These are phyloP conservation scores for Monosporascus sp. DNA, from an alignment of 2,329 filamentous ascomycete genomes.

Conservation along the genomic window DNA sequence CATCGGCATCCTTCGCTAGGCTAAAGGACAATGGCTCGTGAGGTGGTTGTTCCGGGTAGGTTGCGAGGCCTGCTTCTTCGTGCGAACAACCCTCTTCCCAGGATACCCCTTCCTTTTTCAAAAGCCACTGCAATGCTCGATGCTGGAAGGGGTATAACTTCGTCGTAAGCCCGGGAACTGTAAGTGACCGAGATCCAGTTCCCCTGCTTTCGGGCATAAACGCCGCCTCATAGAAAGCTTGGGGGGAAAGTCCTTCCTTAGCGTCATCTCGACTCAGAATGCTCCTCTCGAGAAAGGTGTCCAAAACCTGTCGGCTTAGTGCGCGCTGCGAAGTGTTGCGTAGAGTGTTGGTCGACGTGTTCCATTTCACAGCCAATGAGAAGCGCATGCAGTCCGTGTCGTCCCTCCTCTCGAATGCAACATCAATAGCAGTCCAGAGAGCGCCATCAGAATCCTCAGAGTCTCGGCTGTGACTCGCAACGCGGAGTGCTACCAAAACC, in stretches of 20 bases:
- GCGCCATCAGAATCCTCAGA: conserved; percentile 11
- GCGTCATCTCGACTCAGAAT: conserved; percentile 1
- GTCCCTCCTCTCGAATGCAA: conserved; percentile 24
- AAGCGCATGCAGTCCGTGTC: conserved; percentile 25
- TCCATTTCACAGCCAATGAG: conserved; percentile 36
- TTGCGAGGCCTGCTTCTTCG: conserved; percentile 18
- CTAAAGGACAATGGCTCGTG: conserved; percentile 39
- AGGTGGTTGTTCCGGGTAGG: conserved; percentile 11
- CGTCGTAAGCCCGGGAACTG: conserved; percentile 40
- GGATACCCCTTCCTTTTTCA: conserved; percentile 57
- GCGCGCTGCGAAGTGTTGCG: conserved; percentile 24
- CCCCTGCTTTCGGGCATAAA: conserved; percentile 51
- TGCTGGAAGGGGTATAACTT: conserved; percentile 68
- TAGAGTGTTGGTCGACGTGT: conserved; percentile 31
- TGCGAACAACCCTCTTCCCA: conserved; percentile 29
- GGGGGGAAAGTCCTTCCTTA: conserved; percentile 33
- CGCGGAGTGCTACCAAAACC: conserved; percentile 5
- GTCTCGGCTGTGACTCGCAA: conserved; percentile 10
- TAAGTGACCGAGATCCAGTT: conserved; percentile 29
- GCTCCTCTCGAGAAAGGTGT: conserved; percentile 25
- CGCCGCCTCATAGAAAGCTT: conserved; percentile 65
- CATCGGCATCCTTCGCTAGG: conserved; percentile 37
- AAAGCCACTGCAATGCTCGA: conserved; percentile 63
- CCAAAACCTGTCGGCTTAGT: conserved; percentile 30
- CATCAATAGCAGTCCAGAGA: conserved; percentile 29